These are phyloP conservation scores for Pisolithus sp. DNA, from an alignment of 768 basidiomycete genomes.

Conservation along the genomic window DNA sequence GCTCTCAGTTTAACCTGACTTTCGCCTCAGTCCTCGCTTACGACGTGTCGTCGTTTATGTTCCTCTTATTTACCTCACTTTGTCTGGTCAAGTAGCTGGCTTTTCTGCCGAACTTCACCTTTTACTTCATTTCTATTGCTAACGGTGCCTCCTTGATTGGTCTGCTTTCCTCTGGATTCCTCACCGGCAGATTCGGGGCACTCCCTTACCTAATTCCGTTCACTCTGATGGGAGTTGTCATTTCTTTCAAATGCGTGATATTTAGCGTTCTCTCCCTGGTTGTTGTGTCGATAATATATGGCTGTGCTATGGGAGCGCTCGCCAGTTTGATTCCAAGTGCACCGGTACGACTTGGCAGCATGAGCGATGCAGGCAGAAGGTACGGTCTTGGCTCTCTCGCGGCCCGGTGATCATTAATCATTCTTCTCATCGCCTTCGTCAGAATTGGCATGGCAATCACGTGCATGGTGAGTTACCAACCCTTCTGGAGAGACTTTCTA, in stretches of 20 bases:
- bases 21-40: slow-evolving; percentile 1
- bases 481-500: background rate
- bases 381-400: background rate
- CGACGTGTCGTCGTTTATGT: slow-evolving; percentile 3
- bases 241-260: slow-evolving; percentile 34
- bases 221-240: slow-evolving; percentile 31
- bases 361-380: slow-evolving; percentile 7
- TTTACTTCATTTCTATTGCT: slow-evolving; percentile 5
- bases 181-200: slow-evolving; percentile 21
- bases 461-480: background rate
- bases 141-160: slow-evolving; percentile 7
- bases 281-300: slow-evolving; percentile 34
- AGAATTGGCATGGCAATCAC: slow-evolving; percentile 7
- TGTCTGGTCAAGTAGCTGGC: slow-evolving; percentile 3
- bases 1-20: background rate
- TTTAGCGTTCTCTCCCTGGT: slow-evolving; percentile 21
- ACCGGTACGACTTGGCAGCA: slow-evolving; percentile 5
- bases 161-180: slow-evolving; percentile 5
- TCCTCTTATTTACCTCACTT: slow-evolving; percentile 5
- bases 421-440: background rate
- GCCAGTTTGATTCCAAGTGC: slow-evolving; percentile 5
- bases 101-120: slow-evolving; percentile 6
- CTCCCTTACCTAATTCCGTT: slow-evolving; percentile 38
- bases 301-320: slow-evolving; percentile 19
- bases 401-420: too few species aligned